phyloP scores from a whole-genome alignment of 1,284 basidiomycete species.

The Rhodotorula sp. region DNA sequence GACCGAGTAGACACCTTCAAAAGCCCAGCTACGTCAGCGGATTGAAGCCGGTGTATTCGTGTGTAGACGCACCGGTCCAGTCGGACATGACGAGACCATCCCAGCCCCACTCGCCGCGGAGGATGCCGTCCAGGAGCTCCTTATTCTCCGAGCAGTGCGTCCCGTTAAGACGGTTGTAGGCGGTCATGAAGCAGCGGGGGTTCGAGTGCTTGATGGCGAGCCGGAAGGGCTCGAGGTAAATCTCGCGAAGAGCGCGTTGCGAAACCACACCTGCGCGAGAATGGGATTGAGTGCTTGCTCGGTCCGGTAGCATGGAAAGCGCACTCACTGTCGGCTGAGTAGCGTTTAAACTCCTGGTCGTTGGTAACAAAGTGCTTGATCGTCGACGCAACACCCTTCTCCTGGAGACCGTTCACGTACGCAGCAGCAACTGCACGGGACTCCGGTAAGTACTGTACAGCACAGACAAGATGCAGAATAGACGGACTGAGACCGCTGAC shows the following conservation, averaged over 20 bases:
- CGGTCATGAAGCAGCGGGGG: conserved; percentile 56
- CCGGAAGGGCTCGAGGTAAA: conserved; percentile 82
- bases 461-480: no score
- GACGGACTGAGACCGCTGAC: conserved; percentile 19
- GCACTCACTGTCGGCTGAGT: conserved; percentile 23
- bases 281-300: background rate
- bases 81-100: conserved; percentile 53
- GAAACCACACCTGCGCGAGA: conserved; percentile 51
- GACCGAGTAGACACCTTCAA: conserved; percentile 62
- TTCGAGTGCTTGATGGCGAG: conserved; percentile 66
- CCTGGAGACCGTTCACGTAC: conserved; percentile 38
- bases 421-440: background rate
- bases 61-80: conserved; percentile 48
- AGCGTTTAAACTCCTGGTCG: conserved; percentile 56
- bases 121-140: conserved; percentile 59
- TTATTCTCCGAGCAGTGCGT: conserved; percentile 68
- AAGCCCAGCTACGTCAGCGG: no score
- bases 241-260: conserved; percentile 71
- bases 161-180: conserved; percentile 62
- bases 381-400: conserved; percentile 30
- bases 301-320: conserved; percentile 47
- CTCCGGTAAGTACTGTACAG: no score
- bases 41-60: no score
- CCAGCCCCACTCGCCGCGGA: conserved; percentile 69
- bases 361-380: conserved; percentile 38